phyloP scores from a whole-genome alignment of 2,329 filamentous ascomycete species.

The Penicillium sp. region DNA sequence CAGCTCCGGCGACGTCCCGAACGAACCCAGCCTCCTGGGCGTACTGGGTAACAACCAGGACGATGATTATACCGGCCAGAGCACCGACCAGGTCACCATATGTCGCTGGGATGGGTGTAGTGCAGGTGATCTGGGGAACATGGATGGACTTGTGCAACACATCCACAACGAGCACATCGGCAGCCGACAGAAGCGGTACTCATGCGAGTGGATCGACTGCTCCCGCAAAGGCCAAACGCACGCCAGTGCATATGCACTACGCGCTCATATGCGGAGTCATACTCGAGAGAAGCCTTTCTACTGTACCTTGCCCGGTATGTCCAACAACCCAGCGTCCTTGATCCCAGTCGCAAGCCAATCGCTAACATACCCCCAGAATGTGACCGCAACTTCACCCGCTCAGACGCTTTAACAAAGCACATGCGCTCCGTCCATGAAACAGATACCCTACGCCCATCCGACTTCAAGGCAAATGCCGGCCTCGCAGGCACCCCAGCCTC shows the following conservation, averaged over 20 bases:
- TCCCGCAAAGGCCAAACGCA: constrained; percentile 82
- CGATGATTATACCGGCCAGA: constrained; percentile 65
- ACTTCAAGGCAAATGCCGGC: constrained; percentile 38
- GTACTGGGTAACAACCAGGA: constrained; percentile 41
- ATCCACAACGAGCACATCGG: constrained; percentile 94
- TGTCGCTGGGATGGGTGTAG: constrained; percentile 75
- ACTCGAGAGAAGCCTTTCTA: constrained; percentile 98
- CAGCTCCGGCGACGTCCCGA: constrained; percentile 78
- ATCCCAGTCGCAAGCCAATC: background rate
- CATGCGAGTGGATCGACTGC: constrained; percentile 96
- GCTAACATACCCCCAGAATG: constrained; percentile 61
- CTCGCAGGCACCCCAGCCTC: constrained; percentile 24
- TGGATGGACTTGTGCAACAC: constrained; percentile 76
- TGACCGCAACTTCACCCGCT: constrained; percentile 91
- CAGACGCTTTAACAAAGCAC: constrained; percentile 92
- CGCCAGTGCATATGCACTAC: constrained; percentile 90
- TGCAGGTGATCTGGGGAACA: constrained; percentile 67
- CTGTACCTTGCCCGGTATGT: constrained; percentile 82
- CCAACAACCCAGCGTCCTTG: background rate
- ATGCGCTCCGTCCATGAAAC: constrained; percentile 99
- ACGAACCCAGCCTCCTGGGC: constrained; percentile 56
- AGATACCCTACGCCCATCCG: constrained; percentile 73
- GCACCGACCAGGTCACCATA: constrained; percentile 68
- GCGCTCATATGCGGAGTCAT: constrained; percentile 96
- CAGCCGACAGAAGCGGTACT: constrained; percentile 89